Percentiles rank a stretch among this genome's conserved stretches.
Conservation (phyloP, 2,329 filamentous ascomycete species). For the Xenosphaeropsis pyriputrescens region DNA sequence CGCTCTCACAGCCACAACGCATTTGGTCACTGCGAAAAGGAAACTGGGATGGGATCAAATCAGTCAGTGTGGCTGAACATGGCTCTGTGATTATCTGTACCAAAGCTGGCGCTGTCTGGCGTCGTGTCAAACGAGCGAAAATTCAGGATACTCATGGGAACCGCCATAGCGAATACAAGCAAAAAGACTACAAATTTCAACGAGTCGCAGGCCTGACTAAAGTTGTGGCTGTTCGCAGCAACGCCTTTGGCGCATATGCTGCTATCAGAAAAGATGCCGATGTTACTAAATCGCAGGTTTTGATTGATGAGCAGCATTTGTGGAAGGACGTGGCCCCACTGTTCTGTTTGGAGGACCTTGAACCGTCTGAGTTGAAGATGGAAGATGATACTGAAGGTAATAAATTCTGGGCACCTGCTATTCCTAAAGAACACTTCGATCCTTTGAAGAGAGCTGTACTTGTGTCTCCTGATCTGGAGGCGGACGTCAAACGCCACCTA, state of each 20-base stretch:
- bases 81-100: conserved; percentile 93
- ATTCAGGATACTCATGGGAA: conserved; percentile 46
- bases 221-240: conserved; percentile 72
- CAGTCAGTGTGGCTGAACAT: conserved; percentile 80
- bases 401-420: conserved; percentile 24
- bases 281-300: conserved; percentile 58
- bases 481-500: conserved; percentile 40
- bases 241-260: conserved; percentile 78
- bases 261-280: conserved; percentile 75
- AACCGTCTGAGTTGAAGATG: conserved; percentile 23
- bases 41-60: conserved; percentile 55
- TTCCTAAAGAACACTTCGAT: conserved; percentile 37
- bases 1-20: conserved; percentile 62
- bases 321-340: conserved; percentile 63
- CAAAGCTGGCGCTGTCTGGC: conserved; percentile 85
- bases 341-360: conserved; percentile 50
- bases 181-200: conserved; percentile 91
- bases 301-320: conserved; percentile 49
- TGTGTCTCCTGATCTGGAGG: conserved; percentile 49
- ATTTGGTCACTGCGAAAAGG: conserved; percentile 78
- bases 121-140: conserved; percentile 67
- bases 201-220: conserved; percentile 79
- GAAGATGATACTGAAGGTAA: conserved; percentile 22
- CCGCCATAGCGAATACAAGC: conserved; percentile 38
- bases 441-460: conserved; percentile 37